Percentiles rank a stretch among this genome's conserved stretches.
phyloP scores from a whole-genome alignment of 768 basidiomycete genomes.

The Sistotremastrum niveocremeum region DNA sequence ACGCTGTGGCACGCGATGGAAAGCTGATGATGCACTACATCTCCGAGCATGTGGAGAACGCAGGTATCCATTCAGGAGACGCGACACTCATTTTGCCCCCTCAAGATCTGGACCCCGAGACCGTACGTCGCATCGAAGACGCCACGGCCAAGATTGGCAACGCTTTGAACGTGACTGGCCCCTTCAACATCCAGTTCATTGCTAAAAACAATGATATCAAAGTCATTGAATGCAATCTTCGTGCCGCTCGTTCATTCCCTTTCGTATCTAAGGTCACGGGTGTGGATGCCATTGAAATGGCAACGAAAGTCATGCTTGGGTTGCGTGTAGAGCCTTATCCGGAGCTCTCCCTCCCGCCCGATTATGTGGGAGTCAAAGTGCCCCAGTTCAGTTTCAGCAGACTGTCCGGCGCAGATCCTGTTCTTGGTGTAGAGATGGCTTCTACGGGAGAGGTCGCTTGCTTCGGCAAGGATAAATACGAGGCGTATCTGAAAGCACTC shows the following conservation, averaged over 20 bases:
- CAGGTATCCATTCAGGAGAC: constrained; percentile 97
- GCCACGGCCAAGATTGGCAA: constrained; percentile 97
- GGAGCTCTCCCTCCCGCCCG: constrained; percentile 68
- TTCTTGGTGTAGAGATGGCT: constrained; percentile 98
- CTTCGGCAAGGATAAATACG: constrained; percentile 95
- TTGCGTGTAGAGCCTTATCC: constrained; percentile 86
- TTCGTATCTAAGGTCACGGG: constrained; percentile 99
- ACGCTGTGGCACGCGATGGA: constrained; percentile 92
- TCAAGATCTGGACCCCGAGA: constrained; percentile 94
- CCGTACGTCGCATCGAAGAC: constrained; percentile 90
- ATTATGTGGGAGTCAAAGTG: constrained; percentile 98
- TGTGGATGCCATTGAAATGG: constrained; percentile 96
- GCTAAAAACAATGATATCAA: constrained; percentile 99
- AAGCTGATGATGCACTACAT: constrained; percentile 99
- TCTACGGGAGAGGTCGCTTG: constrained; percentile 99
- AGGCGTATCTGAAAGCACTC: constrained; percentile 94
- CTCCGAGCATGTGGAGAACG: constrained; percentile 98
- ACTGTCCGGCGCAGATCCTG: constrained; percentile 91
- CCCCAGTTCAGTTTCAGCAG: constrained; percentile 99
- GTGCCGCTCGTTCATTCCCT: constrained; percentile 94
- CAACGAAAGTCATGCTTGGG: constrained; percentile 96
- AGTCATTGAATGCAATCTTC: constrained; percentile 98
- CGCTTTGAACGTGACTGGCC: constrained; percentile 94
- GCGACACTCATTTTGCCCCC: constrained; percentile 97
- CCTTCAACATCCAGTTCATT: constrained; percentile 99